Base-by-base conservation (phyloP, 192 early-diverging fungal species). In the Backusella tarrabulga region DNA sequence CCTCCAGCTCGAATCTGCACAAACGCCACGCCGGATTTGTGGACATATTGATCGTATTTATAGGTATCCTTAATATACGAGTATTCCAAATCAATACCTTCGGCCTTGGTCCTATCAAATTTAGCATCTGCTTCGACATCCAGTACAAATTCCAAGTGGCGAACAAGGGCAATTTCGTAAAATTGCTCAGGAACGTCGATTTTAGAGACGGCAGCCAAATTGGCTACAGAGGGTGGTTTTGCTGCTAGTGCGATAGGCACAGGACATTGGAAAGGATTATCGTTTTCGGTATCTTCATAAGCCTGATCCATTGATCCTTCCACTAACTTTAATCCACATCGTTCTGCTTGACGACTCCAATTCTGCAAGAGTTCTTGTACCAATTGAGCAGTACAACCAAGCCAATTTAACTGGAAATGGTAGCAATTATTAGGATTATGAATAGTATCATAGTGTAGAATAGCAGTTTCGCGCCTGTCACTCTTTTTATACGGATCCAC, bases 371-470 rank as follows among this genome's bases (percentile, higher is more conserved):
- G 80, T 56, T 98, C 96, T 73, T 98, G 94, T 15, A 99, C 91
- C 42, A 96, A 79, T 42, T 93, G 81, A 11, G 95, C 93, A 2
- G 95, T 97, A 82, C 97, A 99, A 50, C 94, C 95, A 19, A 98
- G 83, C 98, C 98, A 99, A 84, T 97, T 92, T 21, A 99, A 77
- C 77, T 96, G 94, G 68, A 98, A 91, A 75, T 98, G 96, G 78
- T 95, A 99, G 80, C 96, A 96, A 67, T 93, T 89, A 70, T 88
- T 87, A 21, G 95, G 88, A 75, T 97, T 97, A 83, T 98, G 93
- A 23, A 93, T 86, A 4, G 94, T 91, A 77, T 99, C 98, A 74
- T 96, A 91, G 75, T 99, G 96, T 56, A 99, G 80, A 56, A 93
- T 79, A 1, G 95, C 97, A 4, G 90, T 89, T 82, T 99, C 96